phyloP scores from a whole-genome alignment of 805 yeast genomes.

The Ogataea chonburiensis region DNA sequence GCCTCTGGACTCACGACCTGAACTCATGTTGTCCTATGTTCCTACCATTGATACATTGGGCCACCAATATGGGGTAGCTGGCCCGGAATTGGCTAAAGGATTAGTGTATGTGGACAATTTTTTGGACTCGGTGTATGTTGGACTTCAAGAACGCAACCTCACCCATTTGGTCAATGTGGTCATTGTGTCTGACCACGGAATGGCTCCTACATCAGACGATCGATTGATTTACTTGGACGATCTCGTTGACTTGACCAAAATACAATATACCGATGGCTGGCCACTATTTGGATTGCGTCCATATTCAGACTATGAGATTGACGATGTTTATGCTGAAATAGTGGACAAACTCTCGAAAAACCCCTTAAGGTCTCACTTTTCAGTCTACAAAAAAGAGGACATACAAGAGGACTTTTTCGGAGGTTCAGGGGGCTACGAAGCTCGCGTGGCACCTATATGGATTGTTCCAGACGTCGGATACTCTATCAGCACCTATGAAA shows the following conservation, averaged over 20 bases:
- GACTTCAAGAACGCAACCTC: slow-evolving; percentile 54
- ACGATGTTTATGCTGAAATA: slow-evolving; percentile 48
- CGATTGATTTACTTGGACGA: slow-evolving; percentile 74
- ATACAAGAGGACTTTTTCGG: slow-evolving; percentile 60
- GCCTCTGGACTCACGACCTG: slow-evolving; percentile 59
- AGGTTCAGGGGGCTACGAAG: slow-evolving; percentile 42
- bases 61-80: slow-evolving; percentile 67
- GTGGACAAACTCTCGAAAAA: slow-evolving; percentile 31
- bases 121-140: slow-evolving; percentile 48
- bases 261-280: slow-evolving; percentile 77
- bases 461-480: slow-evolving; percentile 81
- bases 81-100: slow-evolving; percentile 53
- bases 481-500: slow-evolving; percentile 60
- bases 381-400: slow-evolving; percentile 53
- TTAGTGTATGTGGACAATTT: slow-evolving; percentile 65
- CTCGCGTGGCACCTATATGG: slow-evolving; percentile 84
- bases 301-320: slow-evolving; percentile 35
- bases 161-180: slow-evolving; percentile 67
- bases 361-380: slow-evolving; percentile 36
- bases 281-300: slow-evolving; percentile 82
- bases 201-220: slow-evolving; percentile 80
- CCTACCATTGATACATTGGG: slow-evolving; percentile 83
- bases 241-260: slow-evolving; percentile 49
- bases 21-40: slow-evolving; percentile 71
- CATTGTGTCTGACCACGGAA: slow-evolving; percentile 88